A percentile compares a stretch with the other conserved stretches of the same genome.
Evolutionary conservation across 257 asterid species (phyloP).

Genomic region (Eustoma russellianum): DNA sequence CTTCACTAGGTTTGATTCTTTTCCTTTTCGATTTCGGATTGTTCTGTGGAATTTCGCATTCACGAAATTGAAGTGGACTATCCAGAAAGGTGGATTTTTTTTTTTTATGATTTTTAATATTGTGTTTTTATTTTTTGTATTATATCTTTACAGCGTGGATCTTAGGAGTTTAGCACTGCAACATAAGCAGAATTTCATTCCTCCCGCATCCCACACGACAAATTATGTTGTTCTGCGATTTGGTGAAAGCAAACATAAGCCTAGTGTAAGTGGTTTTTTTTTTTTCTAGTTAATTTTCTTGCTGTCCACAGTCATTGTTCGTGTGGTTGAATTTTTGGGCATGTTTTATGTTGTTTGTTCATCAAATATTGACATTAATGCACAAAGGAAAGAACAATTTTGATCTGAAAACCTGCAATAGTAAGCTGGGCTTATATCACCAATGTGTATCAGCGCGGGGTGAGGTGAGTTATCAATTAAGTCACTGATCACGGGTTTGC

Average conservation of each 20-base stretch:
- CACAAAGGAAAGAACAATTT: no score
- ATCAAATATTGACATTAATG: no score
- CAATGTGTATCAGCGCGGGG: no score
- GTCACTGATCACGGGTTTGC: no score
- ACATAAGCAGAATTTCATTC: slow-evolving; percentile 62
- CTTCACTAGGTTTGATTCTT: slow-evolving; percentile 65
- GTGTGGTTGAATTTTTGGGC: background rate
- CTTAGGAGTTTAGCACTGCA: slow-evolving; percentile 74
- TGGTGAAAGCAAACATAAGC: slow-evolving; percentile 49
- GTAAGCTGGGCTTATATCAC: no score
- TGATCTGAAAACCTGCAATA: no score
- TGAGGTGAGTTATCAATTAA: no score
- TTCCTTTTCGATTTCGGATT: background rate
- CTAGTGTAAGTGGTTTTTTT: slow-evolving; percentile 42
- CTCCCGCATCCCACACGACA: slow-evolving; percentile 85
- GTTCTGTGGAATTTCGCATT: no score
- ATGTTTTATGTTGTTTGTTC: no score
- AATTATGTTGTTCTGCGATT: slow-evolving; percentile 82
- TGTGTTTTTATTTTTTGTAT: background rate
- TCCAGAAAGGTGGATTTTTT: no score
- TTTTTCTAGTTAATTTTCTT: background rate
- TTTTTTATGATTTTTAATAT: no score
- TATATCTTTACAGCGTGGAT: slow-evolving; percentile 95
- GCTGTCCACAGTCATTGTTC: background rate
- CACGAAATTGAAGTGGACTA: no score